Evolutionary conservation across 441 rosid genomes (phyloP), one percentile per base, ranked within the genome.

Genomic region (Metrosideros polymorpha): DNA sequence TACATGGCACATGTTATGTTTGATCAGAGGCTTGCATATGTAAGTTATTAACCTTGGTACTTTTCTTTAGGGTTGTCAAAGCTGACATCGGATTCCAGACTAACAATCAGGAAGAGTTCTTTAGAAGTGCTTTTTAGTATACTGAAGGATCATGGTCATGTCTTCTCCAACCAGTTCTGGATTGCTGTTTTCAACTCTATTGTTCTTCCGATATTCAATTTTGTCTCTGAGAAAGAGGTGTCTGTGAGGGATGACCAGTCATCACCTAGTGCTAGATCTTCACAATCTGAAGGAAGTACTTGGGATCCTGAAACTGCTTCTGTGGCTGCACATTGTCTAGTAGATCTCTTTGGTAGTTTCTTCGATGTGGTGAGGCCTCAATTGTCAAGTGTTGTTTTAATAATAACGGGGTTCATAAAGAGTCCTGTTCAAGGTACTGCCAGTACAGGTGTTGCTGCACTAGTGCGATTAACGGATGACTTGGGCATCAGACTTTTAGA

Each of bases 101-200:
- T 91, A 83, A 91, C 96, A 82, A 98, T 98, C 87, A 94, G 96
- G 85, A 96, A 93, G 93, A 95, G 98, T 92, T 92, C 99, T 50
- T 88, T 95, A 91, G 97, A 98, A 93, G 97, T 98, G 84, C 98
- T 98, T 88, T 98, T 98, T 86, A 93, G 96, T 89, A 96, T 98
- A 90, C 92, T 98, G n/a, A 95, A 93, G 91, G 99, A 98, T 91
- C 99, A 98, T 83, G 99, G 99, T 85, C 97, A 94, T 91, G 95
- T 95, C 71, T 98, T 96, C 92, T 94, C 99, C 42, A 90, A 84
- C 56, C 88, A 93, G 52, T 94, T 96, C 89, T 96, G 98, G 98
- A 85, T 86, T 61, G 91, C 90, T 71, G 89, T 98, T 91, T 93
- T 93, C 89, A 89, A 89, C 82, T 92, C 94, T 84, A 91, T 95